phyloP scores from a whole-genome alignment of 805 yeast genomes.

The Candida krabiensis region DNA sequence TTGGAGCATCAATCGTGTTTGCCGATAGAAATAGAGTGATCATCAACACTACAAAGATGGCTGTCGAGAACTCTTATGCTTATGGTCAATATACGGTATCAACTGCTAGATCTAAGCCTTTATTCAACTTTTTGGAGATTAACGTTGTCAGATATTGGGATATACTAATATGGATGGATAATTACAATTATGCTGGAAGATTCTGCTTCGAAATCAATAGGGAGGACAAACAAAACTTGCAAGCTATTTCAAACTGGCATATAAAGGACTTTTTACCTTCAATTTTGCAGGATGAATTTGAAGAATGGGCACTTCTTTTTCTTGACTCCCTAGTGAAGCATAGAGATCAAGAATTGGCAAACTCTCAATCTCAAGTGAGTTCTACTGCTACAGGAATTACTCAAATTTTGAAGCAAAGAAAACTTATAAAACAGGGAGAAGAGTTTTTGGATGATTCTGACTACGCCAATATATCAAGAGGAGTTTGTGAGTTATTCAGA shows the following conservation, averaged over 20 bases:
- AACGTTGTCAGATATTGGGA: constrained; percentile 85
- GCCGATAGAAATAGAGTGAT: constrained; percentile 78
- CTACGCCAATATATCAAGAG: constrained; percentile 31
- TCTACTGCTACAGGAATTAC: constrained; percentile 72
- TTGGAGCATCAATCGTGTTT: constrained; percentile 78
- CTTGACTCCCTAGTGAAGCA: constrained; percentile 64
- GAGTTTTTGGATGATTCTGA: constrained; percentile 13
- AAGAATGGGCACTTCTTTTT: constrained; percentile 80
- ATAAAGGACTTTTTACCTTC: constrained; percentile 70
- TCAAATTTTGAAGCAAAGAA: constrained; percentile 48
- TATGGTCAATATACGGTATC: constrained; percentile 82
- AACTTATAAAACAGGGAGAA: constrained; percentile 19
- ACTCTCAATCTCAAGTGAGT: constrained; percentile 36
- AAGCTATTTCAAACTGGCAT: constrained; percentile 73
- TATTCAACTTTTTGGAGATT: constrained; percentile 81
- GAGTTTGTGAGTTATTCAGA: constrained; percentile 57
- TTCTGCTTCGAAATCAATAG: constrained; percentile 46
- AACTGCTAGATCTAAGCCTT: constrained; percentile 74
- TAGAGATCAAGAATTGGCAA: constrained; percentile 40
- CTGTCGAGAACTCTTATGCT: constrained; percentile 87
- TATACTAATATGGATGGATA: constrained; percentile 92
- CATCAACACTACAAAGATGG: constrained; percentile 68
- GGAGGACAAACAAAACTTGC: constrained; percentile 43
- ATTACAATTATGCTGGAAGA: constrained; percentile 80
- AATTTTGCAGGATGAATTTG: constrained; percentile 77